phyloP scores from a whole-genome alignment of 2,329 filamentous ascomycete species.

The Penicillium olsonii region DNA sequence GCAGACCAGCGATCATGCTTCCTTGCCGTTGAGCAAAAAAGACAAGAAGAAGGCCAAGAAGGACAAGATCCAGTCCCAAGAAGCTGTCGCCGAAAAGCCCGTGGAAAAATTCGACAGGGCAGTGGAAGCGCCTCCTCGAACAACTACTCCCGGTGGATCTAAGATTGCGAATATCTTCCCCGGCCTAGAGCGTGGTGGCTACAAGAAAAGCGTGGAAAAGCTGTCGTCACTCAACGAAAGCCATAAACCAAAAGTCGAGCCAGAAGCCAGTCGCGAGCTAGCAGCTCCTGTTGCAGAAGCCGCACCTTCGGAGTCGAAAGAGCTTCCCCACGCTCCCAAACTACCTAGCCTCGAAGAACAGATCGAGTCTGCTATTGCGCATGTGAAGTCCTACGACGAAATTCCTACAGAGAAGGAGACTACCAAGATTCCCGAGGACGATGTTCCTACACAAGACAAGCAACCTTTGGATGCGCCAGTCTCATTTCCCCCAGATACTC shows the following conservation, averaged over 20 bases:
- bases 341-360: slow-evolving; percentile 10
- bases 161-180: slow-evolving; percentile 40
- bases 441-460: slow-evolving; percentile 19
- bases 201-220: slow-evolving; percentile 27
- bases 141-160: slow-evolving; percentile 25
- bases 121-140: slow-evolving; percentile 22
- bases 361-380: slow-evolving; percentile 5
- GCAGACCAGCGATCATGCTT: slow-evolving; percentile 9
- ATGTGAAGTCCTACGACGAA: slow-evolving; percentile 7
- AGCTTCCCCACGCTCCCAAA: slow-evolving; percentile 46
- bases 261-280: slow-evolving; percentile 45
- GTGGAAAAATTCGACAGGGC: slow-evolving; percentile 19
- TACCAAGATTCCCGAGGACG: slow-evolving; percentile 10
- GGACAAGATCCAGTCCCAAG: slow-evolving; percentile 31
- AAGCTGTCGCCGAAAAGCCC: slow-evolving; percentile 8
- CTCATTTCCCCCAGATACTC: slow-evolving; percentile 12
- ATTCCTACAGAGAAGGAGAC: slow-evolving; percentile 8
- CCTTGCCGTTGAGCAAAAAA: slow-evolving; percentile 24
- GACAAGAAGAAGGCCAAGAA: slow-evolving; percentile 33
- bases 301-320: slow-evolving; percentile 39
- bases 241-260: slow-evolving; percentile 35
- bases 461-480: slow-evolving; percentile 27
- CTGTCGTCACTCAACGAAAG: slow-evolving; percentile 37
- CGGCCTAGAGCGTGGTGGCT: slow-evolving; percentile 35
- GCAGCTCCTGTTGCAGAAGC: slow-evolving; percentile 50